Percentiles rank a stretch among this genome's conserved stretches.
Evolutionary conservation across 176 grass and related monocot species (phyloP).

Genomic region (Tillandsia fasciculata): DNA sequence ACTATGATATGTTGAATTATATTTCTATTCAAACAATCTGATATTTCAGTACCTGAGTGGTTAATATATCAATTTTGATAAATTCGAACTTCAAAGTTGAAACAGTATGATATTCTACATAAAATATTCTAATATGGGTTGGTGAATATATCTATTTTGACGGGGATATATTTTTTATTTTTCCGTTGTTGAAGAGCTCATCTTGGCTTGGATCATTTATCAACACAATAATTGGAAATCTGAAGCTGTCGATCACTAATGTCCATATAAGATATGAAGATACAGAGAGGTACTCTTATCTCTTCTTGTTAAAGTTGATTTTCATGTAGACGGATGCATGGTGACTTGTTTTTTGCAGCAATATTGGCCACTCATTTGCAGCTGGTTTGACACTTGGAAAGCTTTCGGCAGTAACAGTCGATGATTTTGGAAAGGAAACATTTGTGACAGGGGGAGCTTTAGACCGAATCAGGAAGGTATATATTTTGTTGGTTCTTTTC

Average conservation of each 20-base stretch:
- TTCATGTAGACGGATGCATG: constrained; percentile 18
- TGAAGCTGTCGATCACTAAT: constrained; percentile 88
- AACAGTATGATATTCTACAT: no score
- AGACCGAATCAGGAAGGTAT: constrained; percentile 74
- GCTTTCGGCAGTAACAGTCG: constrained; percentile 84
- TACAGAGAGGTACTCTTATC: constrained; percentile 60
- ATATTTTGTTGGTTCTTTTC: constrained; percentile 11
- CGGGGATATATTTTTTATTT: constrained; percentile 13
- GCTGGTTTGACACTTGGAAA: constrained; percentile 76
- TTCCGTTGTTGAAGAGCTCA: constrained; percentile 44
- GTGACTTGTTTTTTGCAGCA: constrained; percentile 62
- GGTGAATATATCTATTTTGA: constrained; percentile 13
- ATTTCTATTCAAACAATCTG: background rate
- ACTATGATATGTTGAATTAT: background rate
- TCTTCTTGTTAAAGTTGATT: constrained; percentile 18
- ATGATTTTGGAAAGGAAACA: constrained; percentile 79
- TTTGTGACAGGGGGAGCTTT: constrained; percentile 90
- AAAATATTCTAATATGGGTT: background rate
- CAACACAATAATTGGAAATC: constrained; percentile 88
- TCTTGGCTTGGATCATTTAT: constrained; percentile 94
- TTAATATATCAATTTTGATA: constrained; percentile 11
- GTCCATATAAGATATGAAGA: constrained; percentile 98
- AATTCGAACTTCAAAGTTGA: no score
- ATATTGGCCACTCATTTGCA: constrained; percentile 87
- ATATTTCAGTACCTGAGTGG: background rate